Conservation (phyloP, 2,329 filamentous ascomycete species). For the Coniosporium tulheliwenetii region DNA sequence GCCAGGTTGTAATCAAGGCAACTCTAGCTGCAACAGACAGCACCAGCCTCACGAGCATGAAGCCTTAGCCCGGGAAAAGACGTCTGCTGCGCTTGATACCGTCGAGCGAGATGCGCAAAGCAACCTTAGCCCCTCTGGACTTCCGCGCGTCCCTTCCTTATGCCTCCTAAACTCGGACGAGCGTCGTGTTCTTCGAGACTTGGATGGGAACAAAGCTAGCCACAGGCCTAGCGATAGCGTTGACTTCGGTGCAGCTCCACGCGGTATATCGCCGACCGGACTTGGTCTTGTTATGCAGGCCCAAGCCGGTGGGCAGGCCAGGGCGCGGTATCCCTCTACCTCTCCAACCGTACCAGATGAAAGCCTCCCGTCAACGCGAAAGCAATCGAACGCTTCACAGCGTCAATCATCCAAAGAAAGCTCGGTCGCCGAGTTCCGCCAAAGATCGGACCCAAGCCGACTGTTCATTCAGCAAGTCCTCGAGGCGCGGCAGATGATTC, state of each 20-base stretch:
- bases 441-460: neutral
- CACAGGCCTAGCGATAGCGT: too few relatives aligned
- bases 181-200: neutral
- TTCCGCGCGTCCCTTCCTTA: conserved; percentile 20
- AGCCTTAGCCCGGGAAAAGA: neutral
- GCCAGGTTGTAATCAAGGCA: neutral
- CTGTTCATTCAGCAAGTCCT: conserved; percentile 2
- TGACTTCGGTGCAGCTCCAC: too few relatives aligned
- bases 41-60: too few relatives aligned
- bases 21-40: neutral
- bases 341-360: neutral
- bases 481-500: conserved; percentile 8
- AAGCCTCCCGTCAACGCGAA: conserved; percentile 13
- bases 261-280: too few relatives aligned
- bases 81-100: conserved; percentile 8
- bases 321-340: too few relatives aligned
- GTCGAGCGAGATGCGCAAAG: conserved; percentile 7
- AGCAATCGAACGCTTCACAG: conserved; percentile 8
- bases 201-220: too few relatives aligned
- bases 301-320: too few relatives aligned
- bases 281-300: too few relatives aligned
- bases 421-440: neutral
- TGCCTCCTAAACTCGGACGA: conserved; percentile 19
- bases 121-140: neutral
- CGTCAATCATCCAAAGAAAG: conserved; percentile 1